A percentile compares a stretch with the other conserved stretches of the same genome.
Conservation (phyloP, 768 basidiomycete species). For the Tephrocybe sp. region DNA sequence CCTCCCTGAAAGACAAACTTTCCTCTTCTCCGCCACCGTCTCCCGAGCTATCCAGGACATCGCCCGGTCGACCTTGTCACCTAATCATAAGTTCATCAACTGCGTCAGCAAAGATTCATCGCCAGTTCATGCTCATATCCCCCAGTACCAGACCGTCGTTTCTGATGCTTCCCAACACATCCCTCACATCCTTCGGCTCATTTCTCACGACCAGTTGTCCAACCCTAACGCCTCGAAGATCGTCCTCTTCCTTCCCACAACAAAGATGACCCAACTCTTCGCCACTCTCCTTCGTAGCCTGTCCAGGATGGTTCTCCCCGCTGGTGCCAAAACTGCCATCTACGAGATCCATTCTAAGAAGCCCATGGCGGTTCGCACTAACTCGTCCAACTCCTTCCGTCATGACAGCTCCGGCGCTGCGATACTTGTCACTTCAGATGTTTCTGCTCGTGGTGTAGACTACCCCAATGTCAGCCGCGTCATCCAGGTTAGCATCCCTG, state of each 20-base stretch:
- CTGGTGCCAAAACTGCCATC: constrained; percentile 47
- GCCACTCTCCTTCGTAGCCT: constrained; percentile 58
- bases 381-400: constrained; percentile 60
- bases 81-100: constrained; percentile 70
- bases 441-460: constrained; percentile 86
- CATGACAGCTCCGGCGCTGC: constrained; percentile 47
- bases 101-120: constrained; percentile 59
- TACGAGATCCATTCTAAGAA: constrained; percentile 85
- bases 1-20: constrained; percentile 73
- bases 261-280: constrained; percentile 80
- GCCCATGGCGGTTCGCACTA: constrained; percentile 53
- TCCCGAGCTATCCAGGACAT: constrained; percentile 69
- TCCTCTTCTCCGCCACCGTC: constrained; percentile 90
- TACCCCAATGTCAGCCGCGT: constrained; percentile 88
- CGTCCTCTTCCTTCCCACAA: constrained; percentile 83
- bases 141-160: constrained; percentile 80
- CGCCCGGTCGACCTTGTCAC: constrained; percentile 55
- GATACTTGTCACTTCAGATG: constrained; percentile 81
- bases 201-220: constrained; percentile 84
- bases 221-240: constrained; percentile 68
- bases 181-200: constrained; percentile 72
- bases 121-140: constrained; percentile 70
- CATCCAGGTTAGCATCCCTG: constrained; percentile 86
- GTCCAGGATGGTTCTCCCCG: constrained; percentile 41
- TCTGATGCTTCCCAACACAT: constrained; percentile 64